These are phyloP conservation scores for Juncus inflexus DNA, from an alignment of 176 grass and related monocot genomes.

Conservation along the genomic window DNA sequence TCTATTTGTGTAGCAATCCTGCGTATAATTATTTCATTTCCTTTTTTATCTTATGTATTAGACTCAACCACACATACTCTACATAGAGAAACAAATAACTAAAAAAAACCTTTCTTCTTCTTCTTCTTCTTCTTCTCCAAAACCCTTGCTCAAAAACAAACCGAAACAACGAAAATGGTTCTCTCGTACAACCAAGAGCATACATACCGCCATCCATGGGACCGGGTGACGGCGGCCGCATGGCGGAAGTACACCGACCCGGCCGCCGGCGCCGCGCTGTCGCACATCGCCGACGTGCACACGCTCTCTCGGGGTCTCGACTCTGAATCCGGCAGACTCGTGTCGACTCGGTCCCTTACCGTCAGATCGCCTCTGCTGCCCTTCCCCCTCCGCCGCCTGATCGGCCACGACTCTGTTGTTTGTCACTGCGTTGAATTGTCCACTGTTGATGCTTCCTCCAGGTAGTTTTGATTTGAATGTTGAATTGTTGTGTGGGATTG, in stretches of 20 bases:
- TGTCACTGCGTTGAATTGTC: constrained; percentile 93
- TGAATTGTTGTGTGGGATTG: background rate
- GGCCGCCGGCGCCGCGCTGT: constrained; percentile 50
- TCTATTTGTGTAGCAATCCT: too few relatives aligned
- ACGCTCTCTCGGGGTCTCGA: constrained; percentile 68
- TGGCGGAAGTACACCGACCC: constrained; percentile 99
- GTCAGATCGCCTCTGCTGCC: constrained; percentile 78
- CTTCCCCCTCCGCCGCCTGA: constrained; percentile 70
- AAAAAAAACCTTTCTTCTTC: background rate
- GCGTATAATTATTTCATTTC: too few relatives aligned
- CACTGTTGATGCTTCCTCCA: constrained; percentile 46
- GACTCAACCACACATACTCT: too few relatives aligned
- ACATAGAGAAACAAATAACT: too few relatives aligned
- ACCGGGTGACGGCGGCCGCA: constrained; percentile 82
- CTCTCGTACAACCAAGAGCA: constrained; percentile 92
- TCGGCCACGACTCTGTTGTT: constrained; percentile 65
- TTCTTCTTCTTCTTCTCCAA: constrained; percentile 10
- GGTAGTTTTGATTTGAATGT: constrained; percentile 1
- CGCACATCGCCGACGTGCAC: constrained; percentile 82
- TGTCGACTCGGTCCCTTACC: constrained; percentile 66
- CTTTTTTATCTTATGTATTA: too few relatives aligned
- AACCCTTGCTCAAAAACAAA: constrained; percentile 29
- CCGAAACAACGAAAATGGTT: constrained; percentile 28
- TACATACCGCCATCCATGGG: constrained; percentile 89
- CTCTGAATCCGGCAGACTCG: constrained; percentile 42